Evolutionary conservation across 2,329 filamentous ascomycete species (phyloP).

Genomic region (Cercospora sp.): DNA sequence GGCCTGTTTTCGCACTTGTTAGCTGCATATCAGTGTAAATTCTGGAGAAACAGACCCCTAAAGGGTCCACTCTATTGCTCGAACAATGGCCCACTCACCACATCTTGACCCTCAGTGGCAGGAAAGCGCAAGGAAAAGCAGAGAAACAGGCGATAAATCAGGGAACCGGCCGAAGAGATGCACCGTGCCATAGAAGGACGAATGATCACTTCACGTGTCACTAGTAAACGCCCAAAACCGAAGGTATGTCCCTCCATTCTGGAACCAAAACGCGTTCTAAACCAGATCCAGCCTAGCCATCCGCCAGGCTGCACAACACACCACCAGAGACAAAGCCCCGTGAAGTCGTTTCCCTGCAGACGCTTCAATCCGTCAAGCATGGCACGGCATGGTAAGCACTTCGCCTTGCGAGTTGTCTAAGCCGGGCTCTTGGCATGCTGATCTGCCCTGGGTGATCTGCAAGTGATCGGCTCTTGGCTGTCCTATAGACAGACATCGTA

Average conservation of each 20-base stretch:
- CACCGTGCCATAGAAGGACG: not conserved
- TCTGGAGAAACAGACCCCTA: no score
- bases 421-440: not conserved
- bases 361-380: not conserved
- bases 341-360: not conserved
- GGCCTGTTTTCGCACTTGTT: no score
- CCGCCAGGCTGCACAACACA: not conserved
- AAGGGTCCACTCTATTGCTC: no score
- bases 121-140: no score
- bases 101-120: no score
- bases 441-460: not conserved
- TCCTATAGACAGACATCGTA: slow-evolving; percentile 4
- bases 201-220: not conserved
- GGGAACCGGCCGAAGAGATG: not conserved
- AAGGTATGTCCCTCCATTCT: not conserved
- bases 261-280: not conserved
- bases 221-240: not conserved
- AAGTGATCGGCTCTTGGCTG: slow-evolving; percentile 9
- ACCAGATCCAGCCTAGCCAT: not conserved
- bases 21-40: no score
- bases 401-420: slow-evolving; percentile 6
- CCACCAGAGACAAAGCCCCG: not conserved
- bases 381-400: not conserved
- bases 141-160: no score
- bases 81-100: no score